These are phyloP conservation scores for Podospora fimiseda DNA, from an alignment of 495 filamentous ascomycete species.

Conservation along the genomic window DNA sequence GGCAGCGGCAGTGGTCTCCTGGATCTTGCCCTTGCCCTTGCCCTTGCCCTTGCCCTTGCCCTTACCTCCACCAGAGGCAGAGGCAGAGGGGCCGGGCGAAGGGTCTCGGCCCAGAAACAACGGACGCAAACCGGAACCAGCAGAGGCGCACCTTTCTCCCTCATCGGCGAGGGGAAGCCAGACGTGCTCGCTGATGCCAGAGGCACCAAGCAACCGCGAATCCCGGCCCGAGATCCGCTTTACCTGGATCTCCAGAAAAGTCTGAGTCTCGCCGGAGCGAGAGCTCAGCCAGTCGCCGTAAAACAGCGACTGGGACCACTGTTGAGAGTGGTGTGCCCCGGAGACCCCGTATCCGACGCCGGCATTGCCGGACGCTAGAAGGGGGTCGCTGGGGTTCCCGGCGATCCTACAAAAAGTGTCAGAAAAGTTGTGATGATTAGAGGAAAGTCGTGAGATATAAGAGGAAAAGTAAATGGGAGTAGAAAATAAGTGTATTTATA, in stretches of 20 bases:
- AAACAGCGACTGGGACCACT: conserved; percentile 20
- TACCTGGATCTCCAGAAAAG: conserved; percentile 24
- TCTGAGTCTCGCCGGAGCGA: conserved; percentile 8
- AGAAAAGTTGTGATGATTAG: too few species aligned
- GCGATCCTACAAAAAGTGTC: conserved; percentile 6
- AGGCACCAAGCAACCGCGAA: conserved; percentile 6
- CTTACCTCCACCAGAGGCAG: too few species aligned
- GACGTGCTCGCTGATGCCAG: conserved; percentile 10
- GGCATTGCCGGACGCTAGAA: neutral
- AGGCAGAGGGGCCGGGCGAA: too few species aligned
- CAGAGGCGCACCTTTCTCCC: conserved; percentile 3
- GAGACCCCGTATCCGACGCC: neutral
- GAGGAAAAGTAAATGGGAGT: too few species aligned
- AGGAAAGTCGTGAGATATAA: too few species aligned
- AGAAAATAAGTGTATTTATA: too few species aligned
- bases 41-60: too few species aligned
- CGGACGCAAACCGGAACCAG: too few species aligned
- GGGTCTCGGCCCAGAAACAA: too few species aligned
- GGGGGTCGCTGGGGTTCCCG: conserved; percentile 14
- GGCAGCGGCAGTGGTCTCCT: neutral
- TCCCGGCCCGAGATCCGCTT: conserved; percentile 23
- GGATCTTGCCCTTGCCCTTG: conserved; percentile 10
- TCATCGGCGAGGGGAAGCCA: conserved; percentile 11
- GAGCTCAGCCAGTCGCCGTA: conserved; percentile 18
- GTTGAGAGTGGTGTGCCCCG: neutral